Conservation (phyloP, 331 rosid genomes). For the Prunus yedoensis region DNA sequence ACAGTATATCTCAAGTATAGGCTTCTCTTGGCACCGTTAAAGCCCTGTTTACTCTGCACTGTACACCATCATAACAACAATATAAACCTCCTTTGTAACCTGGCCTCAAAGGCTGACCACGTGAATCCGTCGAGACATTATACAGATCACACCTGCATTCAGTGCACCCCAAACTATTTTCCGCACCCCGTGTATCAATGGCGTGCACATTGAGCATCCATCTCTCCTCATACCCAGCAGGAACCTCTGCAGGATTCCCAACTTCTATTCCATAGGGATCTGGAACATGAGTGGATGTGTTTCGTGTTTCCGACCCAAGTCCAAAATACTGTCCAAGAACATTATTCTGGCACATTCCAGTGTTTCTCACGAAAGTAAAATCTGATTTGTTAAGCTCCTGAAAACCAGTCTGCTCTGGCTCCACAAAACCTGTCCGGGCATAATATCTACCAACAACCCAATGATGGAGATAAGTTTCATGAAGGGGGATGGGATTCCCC, state of each 20-base stretch:
- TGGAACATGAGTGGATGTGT: conserved; percentile 29
- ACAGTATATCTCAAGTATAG: conserved; percentile 46
- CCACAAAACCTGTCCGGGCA: conserved; percentile 7
- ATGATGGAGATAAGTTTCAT: conserved; percentile 69
- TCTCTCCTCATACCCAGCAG: conserved; percentile 43
- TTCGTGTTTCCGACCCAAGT: conserved; percentile 45
- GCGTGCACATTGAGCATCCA: conserved; percentile 53
- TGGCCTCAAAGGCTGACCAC: conserved; percentile 25
- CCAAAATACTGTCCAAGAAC: conserved; percentile 40
- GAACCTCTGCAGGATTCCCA: conserved; percentile 37
- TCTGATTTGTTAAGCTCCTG: not conserved
- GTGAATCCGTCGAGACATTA: conserved; percentile 30
- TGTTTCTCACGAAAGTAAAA: conserved; percentile 11
- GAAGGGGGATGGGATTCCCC: conserved; percentile 55
- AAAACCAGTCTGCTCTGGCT: not conserved
- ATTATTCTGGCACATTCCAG: conserved; percentile 38
- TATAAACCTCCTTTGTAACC: conserved; percentile 41
- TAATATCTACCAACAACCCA: conserved; percentile 35
- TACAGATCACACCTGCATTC: conserved; percentile 51
- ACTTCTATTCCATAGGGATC: conserved; percentile 46
- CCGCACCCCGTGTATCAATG: conserved; percentile 45
- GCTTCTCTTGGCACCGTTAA: conserved; percentile 28
- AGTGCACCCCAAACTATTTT: conserved; percentile 40
- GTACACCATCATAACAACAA: conserved; percentile 44
- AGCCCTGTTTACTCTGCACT: conserved; percentile 31